phyloP scores from a whole-genome alignment of 176 grass and related monocot genomes.

The Oryza coarctata region DNA sequence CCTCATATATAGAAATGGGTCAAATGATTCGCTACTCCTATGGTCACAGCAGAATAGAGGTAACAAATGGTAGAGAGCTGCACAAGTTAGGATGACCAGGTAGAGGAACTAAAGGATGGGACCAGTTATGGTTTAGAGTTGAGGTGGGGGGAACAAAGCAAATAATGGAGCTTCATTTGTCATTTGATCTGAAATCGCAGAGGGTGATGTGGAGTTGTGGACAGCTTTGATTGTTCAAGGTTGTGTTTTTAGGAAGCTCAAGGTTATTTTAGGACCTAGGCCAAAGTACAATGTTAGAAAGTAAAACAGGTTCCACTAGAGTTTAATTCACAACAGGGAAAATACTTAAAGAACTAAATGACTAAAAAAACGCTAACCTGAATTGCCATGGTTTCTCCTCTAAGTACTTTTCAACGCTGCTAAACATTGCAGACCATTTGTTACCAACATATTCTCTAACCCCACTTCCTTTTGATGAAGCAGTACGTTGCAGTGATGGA shows the following conservation, averaged over 20 bases:
- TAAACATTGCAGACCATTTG: conserved; percentile 72
- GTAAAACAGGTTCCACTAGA: not conserved
- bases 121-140: too few relatives aligned
- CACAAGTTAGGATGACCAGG: not conserved
- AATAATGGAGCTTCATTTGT: not conserved
- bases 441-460: conserved; percentile 84
- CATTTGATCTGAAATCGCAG: not conserved
- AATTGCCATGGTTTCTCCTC: conserved; percentile 91
- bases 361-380: conserved; percentile 49
- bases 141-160: not conserved
- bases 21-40: not conserved
- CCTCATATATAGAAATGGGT: too few relatives aligned
- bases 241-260: not conserved
- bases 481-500: conserved; percentile 88
- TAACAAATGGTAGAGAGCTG: not conserved
- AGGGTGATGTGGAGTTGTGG: not conserved
- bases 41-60: not conserved
- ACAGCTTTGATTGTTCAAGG: not conserved
- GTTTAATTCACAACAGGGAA: not conserved
- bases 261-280: not conserved
- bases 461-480: conserved; percentile 58
- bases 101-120: not conserved
- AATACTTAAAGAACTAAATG: conserved; percentile 27
- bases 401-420: conserved; percentile 75
- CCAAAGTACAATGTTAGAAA: not conserved